These are phyloP conservation scores for Microsporum ferrugineum DNA, from an alignment of 2,329 filamentous ascomycete genomes.

Conservation along the genomic window DNA sequence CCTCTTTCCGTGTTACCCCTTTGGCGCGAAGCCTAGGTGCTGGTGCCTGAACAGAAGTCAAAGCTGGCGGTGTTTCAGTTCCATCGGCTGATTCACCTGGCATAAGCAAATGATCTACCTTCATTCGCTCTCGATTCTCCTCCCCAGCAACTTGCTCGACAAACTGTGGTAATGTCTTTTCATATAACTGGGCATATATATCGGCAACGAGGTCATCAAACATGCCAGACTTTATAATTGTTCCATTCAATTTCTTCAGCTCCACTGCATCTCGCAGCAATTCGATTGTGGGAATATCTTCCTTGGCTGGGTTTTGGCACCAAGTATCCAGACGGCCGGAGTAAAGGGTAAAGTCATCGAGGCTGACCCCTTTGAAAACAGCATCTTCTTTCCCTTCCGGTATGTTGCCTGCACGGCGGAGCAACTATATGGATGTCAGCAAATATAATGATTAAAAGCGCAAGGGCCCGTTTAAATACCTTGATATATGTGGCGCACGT, in stretches of 20 bases:
- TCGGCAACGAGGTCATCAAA: conserved; percentile 94
- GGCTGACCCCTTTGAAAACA: conserved; percentile 42
- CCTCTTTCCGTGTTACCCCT: conserved; percentile 48
- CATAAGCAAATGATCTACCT: conserved; percentile 38
- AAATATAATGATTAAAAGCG: conserved; percentile 11
- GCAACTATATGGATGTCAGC: conserved; percentile 30
- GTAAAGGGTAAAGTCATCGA: conserved; percentile 53
- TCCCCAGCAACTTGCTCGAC: conserved; percentile 34
- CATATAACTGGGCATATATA: conserved; percentile 56
- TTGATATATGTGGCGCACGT: conserved; percentile 48
- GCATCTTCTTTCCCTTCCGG: conserved; percentile 45
- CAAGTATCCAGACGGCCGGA: conserved; percentile 50
- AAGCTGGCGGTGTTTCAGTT: conserved; percentile 8
- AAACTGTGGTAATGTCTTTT: conserved; percentile 29
- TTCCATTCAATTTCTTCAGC: conserved; percentile 69
- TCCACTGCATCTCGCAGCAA: conserved; percentile 56
- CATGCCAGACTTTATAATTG: conserved; percentile 68
- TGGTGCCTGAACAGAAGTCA: conserved; percentile 11
- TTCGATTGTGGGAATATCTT: conserved; percentile 43
- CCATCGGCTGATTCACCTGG: conserved; percentile 20
- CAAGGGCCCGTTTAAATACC: conserved; percentile 19
- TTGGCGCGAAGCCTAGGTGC: conserved; percentile 37
- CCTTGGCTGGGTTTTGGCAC: conserved; percentile 37
- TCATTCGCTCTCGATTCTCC: conserved; percentile 38
- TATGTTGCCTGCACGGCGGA: conserved; percentile 48